Evolutionary conservation across 164 flowering plant species (phyloP).

Genomic region (Aristolochia californica): DNA sequence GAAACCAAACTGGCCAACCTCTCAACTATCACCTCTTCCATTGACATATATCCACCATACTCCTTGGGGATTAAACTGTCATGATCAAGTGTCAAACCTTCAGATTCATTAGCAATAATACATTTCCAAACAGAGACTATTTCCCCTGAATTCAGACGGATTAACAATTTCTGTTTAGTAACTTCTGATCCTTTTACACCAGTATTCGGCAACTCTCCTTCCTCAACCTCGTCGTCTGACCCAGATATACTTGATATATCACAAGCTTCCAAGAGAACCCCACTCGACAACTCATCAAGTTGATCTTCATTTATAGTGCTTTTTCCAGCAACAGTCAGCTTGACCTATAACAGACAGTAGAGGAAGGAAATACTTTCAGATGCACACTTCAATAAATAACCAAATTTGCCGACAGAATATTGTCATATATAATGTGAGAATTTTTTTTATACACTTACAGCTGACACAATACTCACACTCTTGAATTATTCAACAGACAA

Average conservation of each 20-base stretch:
- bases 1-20: slow-evolving; percentile 37
- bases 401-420: not conserved
- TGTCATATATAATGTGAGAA: too few relatives aligned
- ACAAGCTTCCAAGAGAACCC: slow-evolving; percentile 46
- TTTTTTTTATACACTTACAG: too few relatives aligned
- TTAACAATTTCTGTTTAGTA: slow-evolving; percentile 38
- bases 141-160: slow-evolving; percentile 53
- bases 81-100: slow-evolving; percentile 29
- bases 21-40: slow-evolving; percentile 42
- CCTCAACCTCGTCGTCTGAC: slow-evolving; percentile 79
- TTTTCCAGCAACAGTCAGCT: slow-evolving; percentile 76
- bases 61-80: slow-evolving; percentile 16
- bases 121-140: slow-evolving; percentile 73
- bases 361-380: slow-evolving; percentile 1
- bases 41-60: slow-evolving; percentile 6
- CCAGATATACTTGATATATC: slow-evolving; percentile 97
- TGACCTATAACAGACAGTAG: slow-evolving; percentile 37
- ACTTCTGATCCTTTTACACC: slow-evolving; percentile 7
- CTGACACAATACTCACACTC: too few relatives aligned
- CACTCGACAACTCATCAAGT: slow-evolving; percentile 60
- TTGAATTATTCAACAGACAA: too few relatives aligned
- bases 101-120: slow-evolving; percentile 49
- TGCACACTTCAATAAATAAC: not conserved
- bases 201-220: slow-evolving; percentile 15
- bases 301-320: slow-evolving; percentile 70